Base-by-base conservation (phyloP, 768 basidiomycete genomes). In the Termitomyces sp. region DNA sequence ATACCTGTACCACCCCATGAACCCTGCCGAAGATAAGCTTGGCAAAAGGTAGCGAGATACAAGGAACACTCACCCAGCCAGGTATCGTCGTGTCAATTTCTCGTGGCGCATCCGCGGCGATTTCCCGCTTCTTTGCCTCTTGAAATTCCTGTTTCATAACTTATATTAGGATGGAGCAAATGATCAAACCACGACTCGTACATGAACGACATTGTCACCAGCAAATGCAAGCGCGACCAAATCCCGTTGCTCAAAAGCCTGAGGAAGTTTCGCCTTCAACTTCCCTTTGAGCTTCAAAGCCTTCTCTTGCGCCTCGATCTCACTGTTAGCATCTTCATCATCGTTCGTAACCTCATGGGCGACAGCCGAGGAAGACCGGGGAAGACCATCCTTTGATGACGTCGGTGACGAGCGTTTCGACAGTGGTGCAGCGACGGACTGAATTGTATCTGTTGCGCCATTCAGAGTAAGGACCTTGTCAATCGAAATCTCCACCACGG, bases 141-240 rank as follows among this genome's bases (percentile, higher is more conserved):
- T 86, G 88, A 68, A 99, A 99, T 56, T 90, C 88, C 93, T 95
- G 66, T 4, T 32, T 43, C 23, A 52, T 23, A 46, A 36, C 23
- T 43, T 2, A 18, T 16, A 40, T 50, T 46, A 43, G 40, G 23
- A 23, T 23, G 23, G 23, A 23, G 23, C 23, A 23, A 23, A 23
- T 23, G 23, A 40, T 20, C 2, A 43, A 41, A 59, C 23, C 56
- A 13, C 20, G 26, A 12, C 20, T 68, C 86, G 36, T 66, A 93
- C 93, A 74, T 90, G 86, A 6, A 97, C 86, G 35, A 98, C 96
- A 63, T 98, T 93, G 71, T 99, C 97, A 2, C 94, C 95, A 1
- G 95, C 96, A 75, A 99, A 99, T 0, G 97, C 97, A 56, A 86
- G 85, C 1, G 95, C 91, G 13, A 99, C 95, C 13, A 98, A 78